phyloP scores from a whole-genome alignment of 768 basidiomycete genomes.

The Boletus patriciae region DNA sequence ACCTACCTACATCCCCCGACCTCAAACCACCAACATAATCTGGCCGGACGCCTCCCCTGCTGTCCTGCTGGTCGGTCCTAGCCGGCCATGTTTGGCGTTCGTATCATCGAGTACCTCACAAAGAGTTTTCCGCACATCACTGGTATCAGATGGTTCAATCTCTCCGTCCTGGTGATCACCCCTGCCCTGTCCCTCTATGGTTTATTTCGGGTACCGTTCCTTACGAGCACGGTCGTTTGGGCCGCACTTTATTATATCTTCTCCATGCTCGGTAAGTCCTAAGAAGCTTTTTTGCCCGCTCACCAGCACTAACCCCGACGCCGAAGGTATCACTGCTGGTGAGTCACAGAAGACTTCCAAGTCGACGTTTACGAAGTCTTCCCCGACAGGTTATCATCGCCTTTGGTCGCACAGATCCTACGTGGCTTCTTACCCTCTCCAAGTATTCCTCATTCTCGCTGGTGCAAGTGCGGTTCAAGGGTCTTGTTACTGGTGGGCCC shows the following conservation, averaged over 20 bases:
- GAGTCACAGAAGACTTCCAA: not conserved
- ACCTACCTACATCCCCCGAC: conserved; percentile 16
- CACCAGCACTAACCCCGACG: conserved; percentile 12
- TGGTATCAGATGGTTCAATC: conserved; percentile 76
- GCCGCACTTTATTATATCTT: conserved; percentile 73
- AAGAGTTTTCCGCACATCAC: conserved; percentile 47
- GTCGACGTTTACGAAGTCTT: conserved; percentile 1
- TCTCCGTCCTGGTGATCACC: conserved; percentile 65
- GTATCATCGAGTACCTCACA: conserved; percentile 16
- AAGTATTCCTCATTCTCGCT: conserved; percentile 66
- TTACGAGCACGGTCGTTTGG: conserved; percentile 58
- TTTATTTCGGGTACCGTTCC: conserved; percentile 45
- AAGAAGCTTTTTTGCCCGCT: conserved; percentile 3
- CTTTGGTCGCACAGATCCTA: conserved; percentile 87
- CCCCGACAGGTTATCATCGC: conserved; percentile 66
- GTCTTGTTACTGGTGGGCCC: conserved; percentile 86
- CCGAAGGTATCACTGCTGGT: conserved; percentile 54
- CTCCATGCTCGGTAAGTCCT: conserved; percentile 73
- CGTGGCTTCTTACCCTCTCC: conserved; percentile 70
- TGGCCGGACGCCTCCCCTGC: not conserved
- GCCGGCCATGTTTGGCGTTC: conserved; percentile 13
- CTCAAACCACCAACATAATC: conserved; percentile 11
- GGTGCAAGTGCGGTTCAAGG: conserved; percentile 85
- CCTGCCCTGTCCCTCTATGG: conserved; percentile 75
- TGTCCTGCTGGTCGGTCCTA: conserved; percentile 2